Evolutionary conservation across 176 grass and related monocot genomes (phyloP), one percentile per base, ranked within the genome.

Genomic region (Oryza nivara): DNA sequence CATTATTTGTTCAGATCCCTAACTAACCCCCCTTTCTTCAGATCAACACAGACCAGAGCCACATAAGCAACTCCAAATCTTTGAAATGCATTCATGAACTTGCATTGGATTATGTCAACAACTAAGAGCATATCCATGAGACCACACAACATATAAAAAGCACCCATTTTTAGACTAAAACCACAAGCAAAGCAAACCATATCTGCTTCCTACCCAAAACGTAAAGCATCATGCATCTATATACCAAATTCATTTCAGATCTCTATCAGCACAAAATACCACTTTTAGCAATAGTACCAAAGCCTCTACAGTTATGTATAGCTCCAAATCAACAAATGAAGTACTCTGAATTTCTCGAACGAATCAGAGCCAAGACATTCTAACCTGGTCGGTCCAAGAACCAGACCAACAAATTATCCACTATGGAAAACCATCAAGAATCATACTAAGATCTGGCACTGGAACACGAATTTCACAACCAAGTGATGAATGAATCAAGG

Each of bases 151-250:
- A 67, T 34, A 43, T 17, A 19, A 67, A 81, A 45, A 45, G 6
- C 36, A 58, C 2, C 20, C n/a, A 10, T 51, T 43, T 83, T 40
- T 74, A 74, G 41, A 35, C 65, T 32, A 65, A 11, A 56, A 81
- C 11, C 34, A 5, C 15, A 61, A 41, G 58, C 76, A 84, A 61
- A 70, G 51, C 79, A 77, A 76, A 32, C n/a, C 4, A 12, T 38
- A 38, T 38, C 28, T 46, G 15, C 45, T 82, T 49, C 60, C 25
- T 68, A 68, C 8, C 45, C 36, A 61, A 76, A 82, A 20, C 20
- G 65, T 58, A 45, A 73, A 44, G 63, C 17, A 32, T 20, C 61
- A 65, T 46, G 56, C 16, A 30, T 52, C 65, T 54, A 28, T 28
- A 28, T 2, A 30, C 11, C 49, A 81, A 19, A 5, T 66, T 52